Conservation (phyloP, 2,329 filamentous ascomycete species). For the Dothistroma pini region DNA sequence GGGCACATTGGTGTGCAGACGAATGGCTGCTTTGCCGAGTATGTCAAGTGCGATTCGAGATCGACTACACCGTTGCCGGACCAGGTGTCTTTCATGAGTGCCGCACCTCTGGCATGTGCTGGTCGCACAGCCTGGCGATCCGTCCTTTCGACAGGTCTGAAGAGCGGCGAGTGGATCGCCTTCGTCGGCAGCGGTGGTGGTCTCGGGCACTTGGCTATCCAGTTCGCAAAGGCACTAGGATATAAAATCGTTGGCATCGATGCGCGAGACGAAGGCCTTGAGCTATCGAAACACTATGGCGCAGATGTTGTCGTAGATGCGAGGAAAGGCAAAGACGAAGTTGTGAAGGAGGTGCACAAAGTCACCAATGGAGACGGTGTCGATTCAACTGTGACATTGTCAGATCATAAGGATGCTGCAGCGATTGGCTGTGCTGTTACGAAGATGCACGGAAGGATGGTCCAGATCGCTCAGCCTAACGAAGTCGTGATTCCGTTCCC, state of each 20-base stretch:
- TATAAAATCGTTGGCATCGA: conserved; percentile 54
- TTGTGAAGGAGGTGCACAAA: conserved; percentile 47
- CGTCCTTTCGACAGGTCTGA: conserved; percentile 42
- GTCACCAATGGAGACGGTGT: conserved; percentile 50
- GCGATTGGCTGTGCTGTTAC: conserved; percentile 54
- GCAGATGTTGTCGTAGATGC: conserved; percentile 54
- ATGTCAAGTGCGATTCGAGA: conserved; percentile 50
- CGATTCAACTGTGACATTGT: conserved; percentile 52
- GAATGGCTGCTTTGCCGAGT: conserved; percentile 58
- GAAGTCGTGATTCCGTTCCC: conserved; percentile 40
- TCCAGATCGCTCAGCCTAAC: conserved; percentile 56
- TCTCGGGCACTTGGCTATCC: conserved; percentile 52
- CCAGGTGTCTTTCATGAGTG: conserved; percentile 47
- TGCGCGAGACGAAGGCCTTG: conserved; percentile 52
- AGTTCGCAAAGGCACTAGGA: conserved; percentile 51
- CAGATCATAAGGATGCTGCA: conserved; percentile 51
- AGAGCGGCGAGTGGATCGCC: conserved; percentile 39
- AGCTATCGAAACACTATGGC: conserved; percentile 46
- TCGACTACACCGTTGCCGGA: conserved; percentile 48
- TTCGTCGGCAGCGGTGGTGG: conserved; percentile 51
- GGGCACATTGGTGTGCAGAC: conserved; percentile 49
- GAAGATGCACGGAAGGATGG: conserved; percentile 55
- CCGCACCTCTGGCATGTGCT: conserved; percentile 57
- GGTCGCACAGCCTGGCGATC: conserved; percentile 52
- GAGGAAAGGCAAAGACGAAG: conserved; percentile 45